Base-by-base conservation (phyloP, 2,329 filamentous ascomycete genomes). In the Arthrobotrys sinensis region DNA sequence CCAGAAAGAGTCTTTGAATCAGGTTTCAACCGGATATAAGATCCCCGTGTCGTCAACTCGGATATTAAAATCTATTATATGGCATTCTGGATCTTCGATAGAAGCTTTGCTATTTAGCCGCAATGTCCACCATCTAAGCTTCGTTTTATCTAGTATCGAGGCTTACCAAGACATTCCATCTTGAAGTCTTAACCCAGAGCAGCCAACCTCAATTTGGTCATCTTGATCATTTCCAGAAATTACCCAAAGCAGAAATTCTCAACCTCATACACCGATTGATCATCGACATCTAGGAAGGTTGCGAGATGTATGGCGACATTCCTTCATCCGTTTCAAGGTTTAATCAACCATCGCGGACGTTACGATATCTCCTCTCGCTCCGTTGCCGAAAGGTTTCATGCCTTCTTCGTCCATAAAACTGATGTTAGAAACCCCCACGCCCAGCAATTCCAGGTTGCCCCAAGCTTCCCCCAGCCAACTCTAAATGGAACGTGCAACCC, bases 401-500 rank as follows among this genome's bases (percentile, higher is more conserved):
- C 14, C 38, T 40, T 32, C 50, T 40, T 7, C 21, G 34, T 12
- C 48, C 28, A 1, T 19, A 40, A 43, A 3, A 1, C 24, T 16
- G 36, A 16, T 24, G 24, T 32, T 16, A n/a, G 3, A 53, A 45
- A 34, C 75, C 75, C 75, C 75, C 75, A 78, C 75, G 75, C 75
- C 75, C 67, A 72, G 67, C 24, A 70, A 40, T 32, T 32, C 40
- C 46, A 36, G 62, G 53, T 52, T 73, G 67, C 67, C 67, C 65
- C 67, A 71, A 71, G 67, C 67, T 65, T 60, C 65, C 55, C 66
- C 60, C 57, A 65, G 75, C 75, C 75, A 78, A 78, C 75, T 78
- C 75, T 78, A 78, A 78, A 72, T 78, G 75, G 75, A 78, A 78
- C 75, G 67, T 78, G 75, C 66, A 78, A 78, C 75, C 75, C 73